Percentiles rank a stretch among this genome's conserved stretches.
Conservation (phyloP, 2,329 filamentous ascomycete genomes). For the Metarhizium rileyi region DNA sequence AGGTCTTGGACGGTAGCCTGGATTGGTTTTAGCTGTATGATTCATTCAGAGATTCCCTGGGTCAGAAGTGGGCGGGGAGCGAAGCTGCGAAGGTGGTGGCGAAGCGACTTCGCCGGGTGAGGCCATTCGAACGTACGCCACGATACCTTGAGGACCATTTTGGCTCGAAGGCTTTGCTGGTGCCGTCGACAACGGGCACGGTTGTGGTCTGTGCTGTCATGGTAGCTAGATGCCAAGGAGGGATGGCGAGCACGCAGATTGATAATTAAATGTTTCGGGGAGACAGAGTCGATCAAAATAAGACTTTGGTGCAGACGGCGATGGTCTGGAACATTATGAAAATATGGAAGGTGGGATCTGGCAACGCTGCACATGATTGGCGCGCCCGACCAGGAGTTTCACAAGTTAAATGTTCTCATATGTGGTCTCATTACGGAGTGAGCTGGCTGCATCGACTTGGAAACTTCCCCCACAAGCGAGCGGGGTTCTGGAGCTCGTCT, state of each 20-base stretch:
- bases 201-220: constrained; percentile 24
- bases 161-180: constrained; percentile 35
- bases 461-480: not conserved
- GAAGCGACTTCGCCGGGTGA: not conserved
- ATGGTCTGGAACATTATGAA: too few relatives aligned
- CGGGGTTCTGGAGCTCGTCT: not conserved
- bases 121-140: constrained; percentile 38
- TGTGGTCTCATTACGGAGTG: too few relatives aligned
- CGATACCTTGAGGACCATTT: constrained; percentile 53
- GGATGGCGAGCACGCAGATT: not conserved
- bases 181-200: constrained; percentile 6
- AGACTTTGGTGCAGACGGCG: too few relatives aligned
- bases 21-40: not conserved
- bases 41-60: too few relatives aligned
- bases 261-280: not conserved
- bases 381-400: too few relatives aligned
- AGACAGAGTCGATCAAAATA: too few relatives aligned
- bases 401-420: too few relatives aligned
- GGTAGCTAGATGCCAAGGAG: not conserved
- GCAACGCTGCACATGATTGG: too few relatives aligned
- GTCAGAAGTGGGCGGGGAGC: not conserved
- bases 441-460: too few relatives aligned
- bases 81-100: not conserved
- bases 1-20: constrained; percentile 93
- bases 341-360: too few relatives aligned